Evolutionary conservation across 768 basidiomycete genomes (phyloP), one percentile per base, ranked within the genome.

Genomic region (Suillus variegatus): DNA sequence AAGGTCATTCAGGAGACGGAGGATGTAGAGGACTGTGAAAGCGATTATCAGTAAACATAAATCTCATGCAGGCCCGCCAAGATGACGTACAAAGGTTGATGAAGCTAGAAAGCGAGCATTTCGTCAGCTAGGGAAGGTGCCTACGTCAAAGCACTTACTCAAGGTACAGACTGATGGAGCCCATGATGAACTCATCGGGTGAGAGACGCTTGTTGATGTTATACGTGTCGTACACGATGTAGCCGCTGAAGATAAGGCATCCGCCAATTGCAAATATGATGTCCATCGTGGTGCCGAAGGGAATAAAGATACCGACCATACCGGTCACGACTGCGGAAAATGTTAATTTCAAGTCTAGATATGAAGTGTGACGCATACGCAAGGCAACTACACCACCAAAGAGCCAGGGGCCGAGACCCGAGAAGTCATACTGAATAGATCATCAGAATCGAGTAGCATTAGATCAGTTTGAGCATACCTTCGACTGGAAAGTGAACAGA

Each of bases 161-260:
- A 64, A 98, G 88, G 79, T 98, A 99, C n/a, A 99, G 86, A 69
- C 88, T 90, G 73, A 98, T 90, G 20, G 94, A 84, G 43, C 90
- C 97, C 81, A 97, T 81, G 69, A 97, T 95, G 76, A 86, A 95
- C 76, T 99, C 97, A 69, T 99, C 97, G 4, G 95, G 94, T 2
- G 92, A 93, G 22, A 97, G 80, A 65, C 88, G 87, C 71, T 88
- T 89, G 79, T 93, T 94, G 82, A 99, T 96, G 68, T 87, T 75
- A 76, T 91, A 95, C 3, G 97, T 98, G 76, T 96, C 94, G 73
- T 90, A 95, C 70, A 95, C 87, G 69, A 97, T 83, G 74, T 95
- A 97, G 36, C 92, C 95, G 62, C 91, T 92, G 83, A 96, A 96
- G 66, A 97, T 76, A 56, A 97, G 80, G 69, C 89, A 89, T 18